Evolutionary conservation across 2,329 filamentous ascomycete species (phyloP).

Genomic region (Coniosporium tulheliwenetii): DNA sequence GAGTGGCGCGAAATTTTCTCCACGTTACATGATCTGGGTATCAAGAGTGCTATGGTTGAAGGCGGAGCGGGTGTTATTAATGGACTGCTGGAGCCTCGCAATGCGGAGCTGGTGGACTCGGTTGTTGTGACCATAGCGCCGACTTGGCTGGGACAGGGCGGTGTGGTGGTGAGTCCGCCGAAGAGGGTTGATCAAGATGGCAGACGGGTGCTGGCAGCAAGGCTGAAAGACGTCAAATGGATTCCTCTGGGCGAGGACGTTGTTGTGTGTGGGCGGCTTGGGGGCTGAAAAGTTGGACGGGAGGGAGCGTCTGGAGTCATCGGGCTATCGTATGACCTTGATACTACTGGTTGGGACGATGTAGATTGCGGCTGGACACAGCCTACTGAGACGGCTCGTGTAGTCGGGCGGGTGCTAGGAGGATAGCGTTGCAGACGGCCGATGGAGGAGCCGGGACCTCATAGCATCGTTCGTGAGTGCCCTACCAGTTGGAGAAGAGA

Average conservation of each 20-base stretch:
- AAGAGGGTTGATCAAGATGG: slow-evolving; percentile 35
- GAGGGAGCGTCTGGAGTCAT: too few species aligned
- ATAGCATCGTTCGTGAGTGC: too few species aligned
- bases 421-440: too few species aligned
- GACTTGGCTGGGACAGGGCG: slow-evolving; percentile 72
- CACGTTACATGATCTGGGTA: slow-evolving; percentile 39
- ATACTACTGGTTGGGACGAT: too few species aligned
- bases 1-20: slow-evolving; percentile 50
- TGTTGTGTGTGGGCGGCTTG: slow-evolving; percentile 56
- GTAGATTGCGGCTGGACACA: too few species aligned
- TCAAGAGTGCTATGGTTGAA: slow-evolving; percentile 80
- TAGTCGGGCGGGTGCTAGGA: too few species aligned
- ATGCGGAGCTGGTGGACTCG: slow-evolving; percentile 50
- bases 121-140: slow-evolving; percentile 84
- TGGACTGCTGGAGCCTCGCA: slow-evolving; percentile 50
- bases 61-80: slow-evolving; percentile 76
- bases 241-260: slow-evolving; percentile 68
- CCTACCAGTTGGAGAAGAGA: too few species aligned
- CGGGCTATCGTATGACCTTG: too few species aligned
- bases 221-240: slow-evolving; percentile 55
- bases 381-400: too few species aligned
- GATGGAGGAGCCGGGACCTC: too few species aligned
- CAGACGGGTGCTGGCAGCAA: slow-evolving; percentile 40
- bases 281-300: too few species aligned
- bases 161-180: slow-evolving; percentile 62